Evolutionary conservation across 2,329 filamentous ascomycete genomes (phyloP).

Genomic region (Dactylellina cionopaga): DNA sequence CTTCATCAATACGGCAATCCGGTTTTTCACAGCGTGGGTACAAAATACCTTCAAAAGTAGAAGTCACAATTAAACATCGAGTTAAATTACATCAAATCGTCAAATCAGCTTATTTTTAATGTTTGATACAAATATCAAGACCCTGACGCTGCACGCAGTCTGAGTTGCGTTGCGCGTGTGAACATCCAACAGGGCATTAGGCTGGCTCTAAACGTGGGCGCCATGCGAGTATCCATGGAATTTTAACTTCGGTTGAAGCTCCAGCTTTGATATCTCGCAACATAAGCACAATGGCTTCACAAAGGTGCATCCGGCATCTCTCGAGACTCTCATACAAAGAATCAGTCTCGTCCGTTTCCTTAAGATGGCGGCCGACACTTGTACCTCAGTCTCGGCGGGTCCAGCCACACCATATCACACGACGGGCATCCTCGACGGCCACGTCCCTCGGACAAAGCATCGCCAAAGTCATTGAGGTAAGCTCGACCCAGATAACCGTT

Average conservation of each 20-base stretch:
- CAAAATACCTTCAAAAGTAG: no score
- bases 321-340: conserved; percentile 31
- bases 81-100: no score
- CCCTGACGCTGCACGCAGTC: no score
- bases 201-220: neutral
- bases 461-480: conserved; percentile 50
- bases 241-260: no score
- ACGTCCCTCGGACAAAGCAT: conserved; percentile 36
- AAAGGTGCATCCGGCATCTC: conserved; percentile 40
- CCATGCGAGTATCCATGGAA: no score
- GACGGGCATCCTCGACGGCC: conserved; percentile 15
- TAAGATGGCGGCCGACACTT: conserved; percentile 43
- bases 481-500: neutral
- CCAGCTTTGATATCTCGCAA: neutral
- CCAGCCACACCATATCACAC: conserved; percentile 31
- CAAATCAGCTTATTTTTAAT: no score
- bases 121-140: no score
- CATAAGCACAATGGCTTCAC: conserved; percentile 34
- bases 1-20: no score
- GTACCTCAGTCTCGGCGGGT: conserved; percentile 38
- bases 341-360: conserved; percentile 15
- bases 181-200: conserved; percentile 36
- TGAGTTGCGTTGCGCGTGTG: conserved; percentile 15
- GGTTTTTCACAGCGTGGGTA: neutral
- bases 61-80: no score